Base-by-base conservation (phyloP, 2,329 filamentous ascomycete genomes). In the Aphanoascus verrucosus region DNA sequence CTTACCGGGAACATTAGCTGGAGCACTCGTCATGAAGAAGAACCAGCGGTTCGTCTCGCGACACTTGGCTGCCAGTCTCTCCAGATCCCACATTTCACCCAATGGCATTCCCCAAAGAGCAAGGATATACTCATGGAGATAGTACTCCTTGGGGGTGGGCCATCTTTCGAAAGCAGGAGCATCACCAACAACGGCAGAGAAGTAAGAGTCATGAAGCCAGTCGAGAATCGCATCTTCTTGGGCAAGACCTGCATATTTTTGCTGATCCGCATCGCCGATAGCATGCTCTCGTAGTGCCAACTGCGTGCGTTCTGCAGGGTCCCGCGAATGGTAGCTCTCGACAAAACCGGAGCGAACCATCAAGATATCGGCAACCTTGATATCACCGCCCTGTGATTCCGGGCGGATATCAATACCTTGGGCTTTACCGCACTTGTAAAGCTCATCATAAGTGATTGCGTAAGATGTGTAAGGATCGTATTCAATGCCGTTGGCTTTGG, bases 171-270 rank as follows among this genome's bases (percentile, higher is more conserved):
- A 85, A 0, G 77, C 72, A 17, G 77, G 78, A 11, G 75, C 70
- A 62, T 88, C 84, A 0, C 81, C 80, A 0, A 77, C 81, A 1
- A 84, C 82, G 0, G 79, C 80, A 0, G 83, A 74, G 59, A 88
- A 86, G 50, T 83, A 81, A 58, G 76, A 79, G 61, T 87, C 81
- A 70, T 85, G 84, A 55, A 87, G 57, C 83, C 83, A 88, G 51
- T 79, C 76, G 6, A 80, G 69, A 3, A 82, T 75, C 43, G 76
- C 75, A 46, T 78, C 67, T 48, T 78, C 76, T 58, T 79, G 77
- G 45, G 71, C 72, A 2, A 81, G 54, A 0, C 78, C 78, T 0
- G 73, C 74, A 61, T 73, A 80, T 7, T 66, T 52, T 47, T 72
- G 65, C 2, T 70, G 66, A 6, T 70, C 71, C 40, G 70, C 67